Percentiles rank a stretch among this genome's conserved stretches.
Evolutionary conservation across 2,329 filamentous ascomycete genomes (phyloP).

Genomic region (Peltaster fructicola): DNA sequence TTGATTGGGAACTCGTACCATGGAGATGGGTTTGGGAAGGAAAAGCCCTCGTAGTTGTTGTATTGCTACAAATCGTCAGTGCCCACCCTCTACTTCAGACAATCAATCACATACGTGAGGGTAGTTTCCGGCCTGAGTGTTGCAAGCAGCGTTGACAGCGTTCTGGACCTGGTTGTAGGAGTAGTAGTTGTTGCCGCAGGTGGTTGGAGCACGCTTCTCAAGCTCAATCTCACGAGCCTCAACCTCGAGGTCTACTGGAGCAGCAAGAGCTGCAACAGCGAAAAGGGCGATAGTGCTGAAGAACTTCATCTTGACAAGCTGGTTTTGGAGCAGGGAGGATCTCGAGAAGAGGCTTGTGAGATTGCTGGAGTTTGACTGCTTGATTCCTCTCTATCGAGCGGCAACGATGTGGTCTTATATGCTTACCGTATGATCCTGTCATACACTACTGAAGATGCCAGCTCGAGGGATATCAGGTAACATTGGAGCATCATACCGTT

Average conservation of each 20-base stretch:
- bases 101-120: too few relatives aligned
- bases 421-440: too few relatives aligned
- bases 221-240: slow-evolving; percentile 11
- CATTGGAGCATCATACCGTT: too few relatives aligned
- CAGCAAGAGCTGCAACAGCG: slow-evolving; percentile 12
- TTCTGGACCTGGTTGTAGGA: slow-evolving; percentile 29
- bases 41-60: slow-evolving; percentile 36
- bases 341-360: too few relatives aligned
- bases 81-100: too few relatives aligned
- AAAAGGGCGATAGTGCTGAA: slow-evolving; percentile 14
- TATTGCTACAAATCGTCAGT: neutral
- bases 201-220: slow-evolving; percentile 27
- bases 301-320: slow-evolving; percentile 11
- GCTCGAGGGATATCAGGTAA: too few relatives aligned
- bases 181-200: slow-evolving; percentile 39
- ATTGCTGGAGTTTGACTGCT: too few relatives aligned
- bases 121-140: slow-evolving; percentile 26
- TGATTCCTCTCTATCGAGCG: too few relatives aligned
- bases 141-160: slow-evolving; percentile 35
- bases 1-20: slow-evolving; percentile 49
- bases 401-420: too few relatives aligned
- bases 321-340: too few relatives aligned
- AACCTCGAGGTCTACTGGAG: too few relatives aligned
- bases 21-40: slow-evolving; percentile 37
- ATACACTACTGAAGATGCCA: too few relatives aligned